These are phyloP conservation scores for Salix viminalis DNA, from an alignment of 345 rosid genomes.

Conservation along the genomic window DNA sequence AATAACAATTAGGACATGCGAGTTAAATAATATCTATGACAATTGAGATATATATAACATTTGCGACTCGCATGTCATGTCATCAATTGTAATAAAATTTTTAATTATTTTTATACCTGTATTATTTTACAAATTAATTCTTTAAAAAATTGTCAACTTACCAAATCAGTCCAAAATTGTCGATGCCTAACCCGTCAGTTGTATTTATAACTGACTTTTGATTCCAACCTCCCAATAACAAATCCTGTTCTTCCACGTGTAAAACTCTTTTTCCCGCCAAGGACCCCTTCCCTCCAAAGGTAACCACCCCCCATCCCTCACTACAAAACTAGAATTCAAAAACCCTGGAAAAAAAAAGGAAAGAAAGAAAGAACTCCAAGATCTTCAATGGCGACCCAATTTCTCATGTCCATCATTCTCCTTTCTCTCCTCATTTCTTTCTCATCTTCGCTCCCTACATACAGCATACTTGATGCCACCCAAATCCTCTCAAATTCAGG, in stretches of 20 bases:
- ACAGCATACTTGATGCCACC: constrained; percentile 16
- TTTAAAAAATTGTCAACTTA: too few species aligned
- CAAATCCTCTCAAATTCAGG: constrained; percentile 23
- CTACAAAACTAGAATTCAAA: neutral
- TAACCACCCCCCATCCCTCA: neutral
- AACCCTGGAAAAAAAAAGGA: neutral
- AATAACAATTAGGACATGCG: too few species aligned
- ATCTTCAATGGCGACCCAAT: constrained; percentile 24
- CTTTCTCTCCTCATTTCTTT: constrained; percentile 2
- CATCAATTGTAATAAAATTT: too few species aligned
- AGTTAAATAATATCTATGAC: too few species aligned
- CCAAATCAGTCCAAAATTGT: too few species aligned
- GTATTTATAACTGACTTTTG: neutral
- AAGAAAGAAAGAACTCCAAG: neutral
- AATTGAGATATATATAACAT: too few species aligned
- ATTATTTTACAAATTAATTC: too few species aligned
- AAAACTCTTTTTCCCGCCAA: neutral
- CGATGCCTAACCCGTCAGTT: neutral
- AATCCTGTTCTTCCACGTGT: neutral
- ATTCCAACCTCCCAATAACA: neutral
- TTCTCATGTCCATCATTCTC: constrained; percentile 1
- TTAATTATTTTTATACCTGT: too few species aligned
- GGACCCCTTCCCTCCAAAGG: neutral
- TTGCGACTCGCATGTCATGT: too few species aligned
- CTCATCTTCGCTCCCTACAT: constrained; percentile 11